A percentile compares a stretch with the other conserved stretches of the same genome.
These are phyloP conservation scores for Pythium biforme DNA, from an alignment of 352 stramenopile genomes.

Conservation along the genomic window DNA sequence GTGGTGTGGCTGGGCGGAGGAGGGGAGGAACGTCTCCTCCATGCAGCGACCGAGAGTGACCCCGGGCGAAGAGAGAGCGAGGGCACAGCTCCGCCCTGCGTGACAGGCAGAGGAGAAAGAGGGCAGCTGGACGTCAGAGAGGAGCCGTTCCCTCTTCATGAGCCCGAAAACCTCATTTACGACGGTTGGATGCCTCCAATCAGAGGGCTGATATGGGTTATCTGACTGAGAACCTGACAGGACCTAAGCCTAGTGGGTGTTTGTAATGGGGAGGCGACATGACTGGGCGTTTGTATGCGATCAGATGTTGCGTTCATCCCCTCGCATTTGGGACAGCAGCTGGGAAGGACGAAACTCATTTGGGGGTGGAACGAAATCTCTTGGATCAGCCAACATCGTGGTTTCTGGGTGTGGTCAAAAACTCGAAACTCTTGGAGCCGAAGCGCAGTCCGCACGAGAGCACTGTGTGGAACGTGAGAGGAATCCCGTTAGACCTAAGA, in stretches of 20 bases:
- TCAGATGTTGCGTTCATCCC: conserved; percentile 1
- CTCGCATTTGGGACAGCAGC: background rate
- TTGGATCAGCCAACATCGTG: background rate
- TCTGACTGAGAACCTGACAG: background rate
- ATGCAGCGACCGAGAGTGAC: background rate
- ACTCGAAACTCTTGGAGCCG: no score
- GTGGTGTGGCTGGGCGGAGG: background rate
- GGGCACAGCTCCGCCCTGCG: no score
- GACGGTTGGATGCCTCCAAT: no score
- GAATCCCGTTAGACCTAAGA: no score
- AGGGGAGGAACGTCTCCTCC: background rate
- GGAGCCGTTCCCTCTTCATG: background rate
- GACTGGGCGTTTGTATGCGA: conserved; percentile 2
- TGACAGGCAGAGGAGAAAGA: background rate
- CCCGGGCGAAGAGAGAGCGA: background rate
- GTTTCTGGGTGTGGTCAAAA: background rate
- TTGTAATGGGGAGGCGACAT: conserved; percentile 6
- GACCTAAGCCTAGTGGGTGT: conserved; percentile 7
- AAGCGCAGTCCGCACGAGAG: no score
- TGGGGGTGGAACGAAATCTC: background rate
- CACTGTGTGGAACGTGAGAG: no score
- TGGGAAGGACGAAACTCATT: background rate
- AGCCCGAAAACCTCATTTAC: background rate
- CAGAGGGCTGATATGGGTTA: background rate
- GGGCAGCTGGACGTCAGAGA: background rate